These are phyloP conservation scores for Balansia obtecta DNA, from an alignment of 2,329 filamentous ascomycete genomes.

Conservation along the genomic window DNA sequence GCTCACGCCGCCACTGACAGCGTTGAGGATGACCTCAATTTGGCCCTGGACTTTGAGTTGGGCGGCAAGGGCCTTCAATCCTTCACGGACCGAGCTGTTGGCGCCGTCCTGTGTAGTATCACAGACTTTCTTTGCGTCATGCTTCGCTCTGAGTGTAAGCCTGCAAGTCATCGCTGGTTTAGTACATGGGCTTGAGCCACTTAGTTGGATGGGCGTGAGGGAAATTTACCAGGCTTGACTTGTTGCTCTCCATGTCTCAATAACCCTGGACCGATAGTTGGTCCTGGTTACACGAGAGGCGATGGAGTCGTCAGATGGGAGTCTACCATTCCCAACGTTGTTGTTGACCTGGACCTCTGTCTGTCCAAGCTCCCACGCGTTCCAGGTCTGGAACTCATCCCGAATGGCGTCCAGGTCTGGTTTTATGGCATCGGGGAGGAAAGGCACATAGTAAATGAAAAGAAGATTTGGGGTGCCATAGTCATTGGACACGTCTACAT, in stretches of 20 bases:
- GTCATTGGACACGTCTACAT: slow-evolving; percentile 1
- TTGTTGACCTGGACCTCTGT: not conserved
- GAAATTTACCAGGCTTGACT: slow-evolving; percentile 1
- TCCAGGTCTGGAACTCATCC: slow-evolving; percentile 5
- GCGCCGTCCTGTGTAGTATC: not conserved
- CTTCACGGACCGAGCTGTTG: not conserved
- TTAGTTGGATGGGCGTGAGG: not conserved
- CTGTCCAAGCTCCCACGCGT: slow-evolving; percentile 5
- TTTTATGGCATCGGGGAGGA: slow-evolving; percentile 1
- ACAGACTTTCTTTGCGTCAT: not conserved
- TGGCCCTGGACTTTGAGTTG: not conserved
- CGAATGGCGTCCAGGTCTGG: not conserved
- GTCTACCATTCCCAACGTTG: not conserved
- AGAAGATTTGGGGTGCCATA: slow-evolving; percentile 2
- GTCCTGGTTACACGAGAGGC: slow-evolving; percentile 3
- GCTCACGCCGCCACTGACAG: not conserved
- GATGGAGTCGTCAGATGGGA: slow-evolving; percentile 4
- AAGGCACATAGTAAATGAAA: slow-evolving; percentile 1
- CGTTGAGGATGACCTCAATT: not conserved
- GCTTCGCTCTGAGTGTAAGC: too few species aligned
- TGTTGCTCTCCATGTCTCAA: not conserved
- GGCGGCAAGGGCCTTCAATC: not conserved
- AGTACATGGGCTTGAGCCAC: too few species aligned
- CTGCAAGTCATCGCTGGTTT: too few species aligned
- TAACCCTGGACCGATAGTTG: slow-evolving; percentile 2